Percentiles rank a stretch among this genome's conserved stretches.
These are phyloP conservation scores for Aspergillus spinulosporus DNA, from an alignment of 2,329 filamentous ascomycete genomes.

Conservation along the genomic window DNA sequence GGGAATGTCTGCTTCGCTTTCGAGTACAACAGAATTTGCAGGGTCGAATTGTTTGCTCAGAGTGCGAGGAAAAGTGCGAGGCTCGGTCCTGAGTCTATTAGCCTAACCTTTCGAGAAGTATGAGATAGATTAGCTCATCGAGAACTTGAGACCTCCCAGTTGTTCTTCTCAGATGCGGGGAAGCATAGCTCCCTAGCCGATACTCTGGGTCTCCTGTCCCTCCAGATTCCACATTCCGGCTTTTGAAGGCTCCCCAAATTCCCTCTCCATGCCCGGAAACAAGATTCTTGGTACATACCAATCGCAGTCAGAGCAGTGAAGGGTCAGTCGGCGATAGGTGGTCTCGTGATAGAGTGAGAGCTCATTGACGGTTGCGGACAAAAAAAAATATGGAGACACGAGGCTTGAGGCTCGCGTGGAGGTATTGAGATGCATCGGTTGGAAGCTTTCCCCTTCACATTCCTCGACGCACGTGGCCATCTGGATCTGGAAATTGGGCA, in stretches of 20 bases:
- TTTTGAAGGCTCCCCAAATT: not conserved
- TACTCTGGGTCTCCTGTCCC: not conserved
- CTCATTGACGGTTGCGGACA: no score
- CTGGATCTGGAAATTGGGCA: not conserved
- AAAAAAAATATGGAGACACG: no score
- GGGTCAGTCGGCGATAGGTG: not conserved
- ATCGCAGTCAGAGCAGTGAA: no score
- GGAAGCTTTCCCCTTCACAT: constrained; percentile 10
- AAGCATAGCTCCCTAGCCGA: not conserved
- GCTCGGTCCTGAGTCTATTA: not conserved
- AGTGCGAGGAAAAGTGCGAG: no score
- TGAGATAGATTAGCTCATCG: not conserved
- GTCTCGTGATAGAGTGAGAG: not conserved
- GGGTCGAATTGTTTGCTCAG: not conserved
- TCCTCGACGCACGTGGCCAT: constrained; percentile 12
- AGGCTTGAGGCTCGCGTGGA: no score
- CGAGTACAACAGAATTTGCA: not conserved
- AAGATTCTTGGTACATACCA: no score
- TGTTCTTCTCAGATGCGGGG: not conserved
- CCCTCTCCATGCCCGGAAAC: no score
- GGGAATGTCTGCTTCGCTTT: not conserved
- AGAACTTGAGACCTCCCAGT: not conserved
- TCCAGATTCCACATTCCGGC: not conserved
- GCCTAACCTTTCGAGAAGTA: constrained; percentile 4
- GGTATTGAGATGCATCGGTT: not conserved